These are phyloP conservation scores for Sphagnum contortum DNA, from an alignment of 225 moss, liverwort and hornwort genomes.

Conservation along the genomic window DNA sequence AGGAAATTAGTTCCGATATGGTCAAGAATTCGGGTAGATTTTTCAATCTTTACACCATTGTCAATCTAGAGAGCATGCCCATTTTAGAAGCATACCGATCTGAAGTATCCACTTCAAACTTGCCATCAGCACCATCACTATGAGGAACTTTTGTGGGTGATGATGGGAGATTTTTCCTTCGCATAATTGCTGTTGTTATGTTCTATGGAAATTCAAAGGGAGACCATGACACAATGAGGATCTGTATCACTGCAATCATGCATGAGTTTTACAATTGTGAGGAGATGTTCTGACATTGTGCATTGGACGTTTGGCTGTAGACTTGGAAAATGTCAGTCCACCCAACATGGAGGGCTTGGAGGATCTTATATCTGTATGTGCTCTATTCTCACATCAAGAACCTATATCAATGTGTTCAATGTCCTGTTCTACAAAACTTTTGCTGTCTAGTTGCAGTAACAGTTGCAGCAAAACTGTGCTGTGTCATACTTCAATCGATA, in stretches of 20 bases:
- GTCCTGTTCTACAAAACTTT: background rate
- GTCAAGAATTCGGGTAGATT: slow-evolving; percentile 58
- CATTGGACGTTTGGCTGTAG: slow-evolving; percentile 7
- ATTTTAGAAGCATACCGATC: background rate
- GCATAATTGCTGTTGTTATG: no score
- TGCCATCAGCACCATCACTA: no score
- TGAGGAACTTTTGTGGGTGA: no score
- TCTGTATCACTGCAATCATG: no score
- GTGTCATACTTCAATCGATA: background rate
- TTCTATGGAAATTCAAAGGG: no score
- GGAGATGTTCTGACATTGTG: background rate
- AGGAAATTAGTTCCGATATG: slow-evolving; percentile 64
- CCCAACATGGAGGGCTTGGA: slow-evolving; percentile 44
- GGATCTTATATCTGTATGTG: slow-evolving; percentile 51
- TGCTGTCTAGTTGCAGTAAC: background rate
- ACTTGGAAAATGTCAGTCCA: slow-evolving; percentile 39
- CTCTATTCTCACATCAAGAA: background rate
- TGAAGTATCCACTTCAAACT: background rate
- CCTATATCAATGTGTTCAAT: background rate
- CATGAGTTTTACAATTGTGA: background rate
- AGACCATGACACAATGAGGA: no score
- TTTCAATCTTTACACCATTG: no score
- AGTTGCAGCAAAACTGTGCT: no score
- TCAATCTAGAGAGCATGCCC: no score
- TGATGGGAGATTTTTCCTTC: no score